phyloP scores from a whole-genome alignment of 2,329 filamentous ascomycete genomes.

The Aspergillus floridensis region DNA sequence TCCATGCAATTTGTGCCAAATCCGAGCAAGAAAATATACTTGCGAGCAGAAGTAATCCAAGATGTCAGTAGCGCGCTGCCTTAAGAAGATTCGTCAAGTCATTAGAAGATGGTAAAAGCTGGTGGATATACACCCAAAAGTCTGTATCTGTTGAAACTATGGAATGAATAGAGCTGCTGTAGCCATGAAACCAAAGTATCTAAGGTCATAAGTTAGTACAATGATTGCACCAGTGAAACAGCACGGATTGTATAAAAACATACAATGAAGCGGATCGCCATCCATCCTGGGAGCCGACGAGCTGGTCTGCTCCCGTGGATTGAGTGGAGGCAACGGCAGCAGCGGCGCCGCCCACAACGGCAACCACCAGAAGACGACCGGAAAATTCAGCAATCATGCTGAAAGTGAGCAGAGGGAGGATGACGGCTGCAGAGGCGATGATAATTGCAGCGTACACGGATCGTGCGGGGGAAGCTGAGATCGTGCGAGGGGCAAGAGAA shows the following conservation, averaged over 20 bases:
- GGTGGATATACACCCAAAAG: background rate
- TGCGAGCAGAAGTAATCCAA: background rate
- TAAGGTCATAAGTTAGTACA: constrained; percentile 8
- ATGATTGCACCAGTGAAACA: too few relatives aligned
- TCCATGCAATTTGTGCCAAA: background rate
- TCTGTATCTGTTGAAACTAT: constrained; percentile 13
- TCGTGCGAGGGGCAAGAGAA: constrained; percentile 28
- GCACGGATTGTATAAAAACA: constrained; percentile 10
- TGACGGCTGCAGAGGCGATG: constrained; percentile 51
- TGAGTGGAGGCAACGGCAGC: constrained; percentile 39
- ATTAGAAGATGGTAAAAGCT: background rate
- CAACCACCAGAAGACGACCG: constrained; percentile 57
- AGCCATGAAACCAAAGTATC: constrained; percentile 43
- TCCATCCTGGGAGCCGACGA: constrained; percentile 39
- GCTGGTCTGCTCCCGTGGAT: constrained; percentile 33
- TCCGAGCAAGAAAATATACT: background rate
- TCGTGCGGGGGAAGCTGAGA: constrained; percentile 17
- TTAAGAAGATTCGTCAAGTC: constrained; percentile 16
- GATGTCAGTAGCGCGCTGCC: constrained; percentile 19
- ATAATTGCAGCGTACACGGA: constrained; percentile 42
- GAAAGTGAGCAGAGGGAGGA: constrained; percentile 60
- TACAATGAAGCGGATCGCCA: constrained; percentile 42
- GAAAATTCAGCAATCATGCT: constrained; percentile 56
- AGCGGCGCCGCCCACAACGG: constrained; percentile 52
- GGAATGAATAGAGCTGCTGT: constrained; percentile 39